These are phyloP conservation scores for Ajuga chamaepitys DNA, from an alignment of 257 asterid genomes.

Conservation along the genomic window DNA sequence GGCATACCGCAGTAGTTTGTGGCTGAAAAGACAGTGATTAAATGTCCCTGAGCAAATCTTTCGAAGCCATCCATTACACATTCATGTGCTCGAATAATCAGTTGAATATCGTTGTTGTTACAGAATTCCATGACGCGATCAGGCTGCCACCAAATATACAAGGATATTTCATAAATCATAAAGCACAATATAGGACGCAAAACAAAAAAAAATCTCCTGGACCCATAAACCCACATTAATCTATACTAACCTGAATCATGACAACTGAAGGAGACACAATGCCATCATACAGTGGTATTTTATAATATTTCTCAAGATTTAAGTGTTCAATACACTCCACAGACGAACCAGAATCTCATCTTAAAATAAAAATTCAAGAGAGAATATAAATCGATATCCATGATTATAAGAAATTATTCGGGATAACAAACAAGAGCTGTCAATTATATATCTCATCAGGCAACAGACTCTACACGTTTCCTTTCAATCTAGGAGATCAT, in stretches of 20 bases:
- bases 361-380: too few relatives aligned
- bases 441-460: too few relatives aligned
- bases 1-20: conserved; percentile 91
- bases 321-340: neutral
- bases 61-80: conserved; percentile 99
- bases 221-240: neutral
- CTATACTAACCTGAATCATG: neutral
- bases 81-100: conserved; percentile 95
- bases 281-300: too few relatives aligned
- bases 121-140: conserved; percentile 99
- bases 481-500: too few relatives aligned
- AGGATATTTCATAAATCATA: neutral
- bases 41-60: conserved; percentile 96
- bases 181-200: neutral
- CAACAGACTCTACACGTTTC: too few relatives aligned
- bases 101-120: conserved; percentile 89
- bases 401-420: too few relatives aligned
- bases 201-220: neutral
- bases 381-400: too few relatives aligned
- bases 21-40: conserved; percentile 93
- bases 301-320: neutral
- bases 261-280: neutral
- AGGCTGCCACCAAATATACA: conserved; percentile 57
- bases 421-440: too few relatives aligned
- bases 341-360: too few relatives aligned